These are phyloP conservation scores for Helicostylum pulchrum DNA, from an alignment of 192 early-diverging fungal genomes.

Conservation along the genomic window DNA sequence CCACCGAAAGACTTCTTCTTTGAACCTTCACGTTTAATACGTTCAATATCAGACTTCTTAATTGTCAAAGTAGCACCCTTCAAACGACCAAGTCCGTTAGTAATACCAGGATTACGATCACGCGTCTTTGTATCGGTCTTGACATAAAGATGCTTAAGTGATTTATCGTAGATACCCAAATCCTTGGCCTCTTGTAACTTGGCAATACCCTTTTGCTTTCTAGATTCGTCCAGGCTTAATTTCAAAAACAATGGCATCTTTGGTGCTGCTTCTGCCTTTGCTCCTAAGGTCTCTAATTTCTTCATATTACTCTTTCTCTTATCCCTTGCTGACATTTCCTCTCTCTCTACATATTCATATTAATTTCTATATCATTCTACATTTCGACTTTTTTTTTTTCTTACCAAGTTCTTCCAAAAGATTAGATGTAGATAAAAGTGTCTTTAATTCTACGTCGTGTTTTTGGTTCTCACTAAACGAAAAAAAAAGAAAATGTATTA, in stretches of 20 bases:
- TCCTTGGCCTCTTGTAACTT: conserved; percentile 43
- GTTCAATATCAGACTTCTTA: conserved; percentile 38
- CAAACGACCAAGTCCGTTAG: conserved; percentile 39
- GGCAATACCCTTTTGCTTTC: conserved; percentile 23
- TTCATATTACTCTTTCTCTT: conserved; percentile 36
- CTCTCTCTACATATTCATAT: conserved; percentile 30
- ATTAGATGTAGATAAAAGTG: conserved; percentile 37
- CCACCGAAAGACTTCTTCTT: conserved; percentile 4
- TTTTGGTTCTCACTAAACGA: conserved; percentile 30
- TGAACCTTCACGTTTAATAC: conserved; percentile 25
- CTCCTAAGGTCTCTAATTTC: conserved; percentile 35
- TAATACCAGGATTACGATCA: conserved; percentile 37
- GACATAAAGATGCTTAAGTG: conserved; percentile 39
- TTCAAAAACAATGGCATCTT: conserved; percentile 33
- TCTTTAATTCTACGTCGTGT: conserved; percentile 39
- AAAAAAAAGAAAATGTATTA: neutral
- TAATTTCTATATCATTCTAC: neutral
- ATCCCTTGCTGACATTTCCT: conserved; percentile 41
- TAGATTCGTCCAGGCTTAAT: conserved; percentile 32
- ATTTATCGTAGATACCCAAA: conserved; percentile 42
- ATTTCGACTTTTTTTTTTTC: neutral
- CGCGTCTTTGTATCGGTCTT: conserved; percentile 20
- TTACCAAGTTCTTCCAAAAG: conserved; percentile 43
- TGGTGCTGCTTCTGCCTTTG: conserved; percentile 23
- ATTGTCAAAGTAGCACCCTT: conserved; percentile 39